phyloP scores from a whole-genome alignment of 805 yeast species.

The Yarrowia alimentaria region DNA sequence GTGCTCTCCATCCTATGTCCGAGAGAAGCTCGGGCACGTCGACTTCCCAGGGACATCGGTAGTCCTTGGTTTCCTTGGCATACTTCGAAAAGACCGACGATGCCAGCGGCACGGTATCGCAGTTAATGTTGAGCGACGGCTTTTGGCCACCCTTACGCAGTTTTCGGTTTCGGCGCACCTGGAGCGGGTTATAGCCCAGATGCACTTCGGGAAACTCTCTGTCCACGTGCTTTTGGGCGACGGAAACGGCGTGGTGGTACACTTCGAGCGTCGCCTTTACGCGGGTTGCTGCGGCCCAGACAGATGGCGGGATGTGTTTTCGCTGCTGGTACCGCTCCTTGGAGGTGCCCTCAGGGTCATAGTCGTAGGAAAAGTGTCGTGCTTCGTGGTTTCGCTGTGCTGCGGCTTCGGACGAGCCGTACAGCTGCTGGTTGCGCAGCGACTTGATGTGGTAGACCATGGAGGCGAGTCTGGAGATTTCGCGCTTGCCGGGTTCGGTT shows the following conservation, averaged over 20 bases:
- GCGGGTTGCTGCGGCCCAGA: constrained; percentile 33
- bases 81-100: constrained; percentile 20
- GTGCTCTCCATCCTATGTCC: constrained; percentile 34
- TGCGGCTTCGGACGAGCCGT: constrained; percentile 23
- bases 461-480: constrained; percentile 17
- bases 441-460: constrained; percentile 26
- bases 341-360: constrained; percentile 16
- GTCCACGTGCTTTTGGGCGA: constrained; percentile 30
- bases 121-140: constrained; percentile 26
- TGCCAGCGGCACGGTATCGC: constrained; percentile 14
- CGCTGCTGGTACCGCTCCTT: constrained; percentile 13
- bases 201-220: constrained; percentile 16
- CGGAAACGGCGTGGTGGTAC: constrained; percentile 33
- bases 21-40: constrained; percentile 34
- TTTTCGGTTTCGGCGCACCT: constrained; percentile 70
- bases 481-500: constrained; percentile 8
- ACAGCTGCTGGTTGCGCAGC: constrained; percentile 22
- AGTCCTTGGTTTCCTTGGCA: constrained; percentile 10
- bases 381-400: constrained; percentile 25
- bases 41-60: constrained; percentile 33
- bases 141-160: constrained; percentile 24
- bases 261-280: constrained; percentile 39
- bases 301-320: constrained; percentile 29
- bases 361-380: constrained; percentile 8
- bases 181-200: constrained; percentile 77